Base-by-base conservation (phyloP, 1,284 basidiomycete genomes). In the Thelephora terrestris region DNA sequence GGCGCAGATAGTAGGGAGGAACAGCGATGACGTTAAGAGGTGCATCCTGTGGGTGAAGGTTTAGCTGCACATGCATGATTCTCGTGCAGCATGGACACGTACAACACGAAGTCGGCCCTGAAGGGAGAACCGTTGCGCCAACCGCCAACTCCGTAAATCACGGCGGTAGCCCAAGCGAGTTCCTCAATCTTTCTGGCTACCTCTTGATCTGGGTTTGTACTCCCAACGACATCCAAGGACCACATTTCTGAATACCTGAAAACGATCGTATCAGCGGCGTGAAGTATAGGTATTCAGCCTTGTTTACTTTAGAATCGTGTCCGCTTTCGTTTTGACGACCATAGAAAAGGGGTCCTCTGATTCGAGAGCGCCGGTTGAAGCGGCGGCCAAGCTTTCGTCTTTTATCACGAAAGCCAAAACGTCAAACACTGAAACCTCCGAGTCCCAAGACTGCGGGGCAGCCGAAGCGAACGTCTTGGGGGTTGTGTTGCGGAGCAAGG, bases 91-190 rank as follows among this genome's bases (percentile, higher is more conserved):
- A 14, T 42, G 18, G 5, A 42, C 10, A 6, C 64, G 45, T 46
- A 66, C 59, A 61, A 45, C 52, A 66, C 64, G 58, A 74, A 74
- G 45, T 74, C 70, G 6, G 62, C 70, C 27, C 65, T 66, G 60
- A 74, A 71, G 32, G 34, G 14, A 24, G 52, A 36, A 47, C 52
- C 44, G 59, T 54, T 17, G 55, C 32, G 47, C 52, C 56, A 69
- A 24, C 74, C 74, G 17, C 64, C 63, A 17, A 73, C 62, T 3
- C 68, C 71, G 45, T 71, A 75, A 16, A 73, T 58, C 34, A 71
- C 52, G 2, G 53, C 60, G 29, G 63, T 67, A 23, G 64, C 59
- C 69, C 71, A 74, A 20, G 62, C 58, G 5, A 76, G 57, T 47
- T 76, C 69, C 52, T 75, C 73, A 29, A 73, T 57, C 46, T 73